Base-by-base conservation (phyloP, 2,329 filamentous ascomycete species). In the Botrytis elliptica region DNA sequence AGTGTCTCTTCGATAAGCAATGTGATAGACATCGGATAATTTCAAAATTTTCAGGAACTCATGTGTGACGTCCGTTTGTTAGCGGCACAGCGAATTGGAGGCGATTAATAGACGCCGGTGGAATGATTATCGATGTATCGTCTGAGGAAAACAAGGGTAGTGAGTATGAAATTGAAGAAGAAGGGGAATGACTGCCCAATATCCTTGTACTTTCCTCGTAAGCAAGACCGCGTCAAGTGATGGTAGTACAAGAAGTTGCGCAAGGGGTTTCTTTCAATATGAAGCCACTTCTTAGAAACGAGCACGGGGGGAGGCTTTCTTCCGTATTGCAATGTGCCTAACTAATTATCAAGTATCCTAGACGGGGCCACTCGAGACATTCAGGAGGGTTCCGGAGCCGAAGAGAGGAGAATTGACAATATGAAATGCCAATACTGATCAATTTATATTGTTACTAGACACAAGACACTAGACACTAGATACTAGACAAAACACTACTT, bases 1-100 rank as follows among this genome's bases (percentile, higher is more conserved):
- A 71, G 20, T 59, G 49, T 44, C 57, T 67, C 75, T 73, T 77
- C 76, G 75, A 77, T 76, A 75, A 77, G 71, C 36, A 70, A 70
- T 73, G 55, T 60, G 71, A 73, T 63, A 49, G 42, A 57, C 38
- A 69, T n/a, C 14, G 38, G 49, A 29, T 72, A 67, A 55, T 44
- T 25, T 42, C 38, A 4, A 72, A 44, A 59, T 55, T 42, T 22
- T 42, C 42, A 72, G 14, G 25, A 68, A 16, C 38, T 68, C 36
- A 72, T 59, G 52, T 57, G 71, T 69, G 71, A 72, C 52, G 71
- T 72, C 71, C 68, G 63, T 69, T 60, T 20, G 38, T 72, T 62
- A 59, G 71, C 63, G 71, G 64, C 71, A 38, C 52, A 72, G 62
- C 38, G 46, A 67, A 67, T 44, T 68, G 49, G 29, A 59, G 62